These are phyloP conservation scores for Chalciporus sp. DNA, from an alignment of 1,284 basidiomycete species.

Conservation along the genomic window DNA sequence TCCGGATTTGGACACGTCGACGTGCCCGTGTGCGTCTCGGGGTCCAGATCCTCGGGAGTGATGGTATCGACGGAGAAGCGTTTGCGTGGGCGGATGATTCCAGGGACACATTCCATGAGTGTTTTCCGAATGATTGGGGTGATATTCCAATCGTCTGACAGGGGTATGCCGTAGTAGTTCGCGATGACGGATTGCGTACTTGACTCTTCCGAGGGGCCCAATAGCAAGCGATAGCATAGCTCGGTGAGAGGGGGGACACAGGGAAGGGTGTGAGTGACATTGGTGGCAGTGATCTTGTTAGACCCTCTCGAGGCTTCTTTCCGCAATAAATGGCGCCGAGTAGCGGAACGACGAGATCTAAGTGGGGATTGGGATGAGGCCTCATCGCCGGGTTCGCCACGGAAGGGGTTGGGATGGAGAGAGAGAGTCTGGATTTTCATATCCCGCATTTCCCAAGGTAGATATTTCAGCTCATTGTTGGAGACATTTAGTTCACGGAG, in stretches of 20 bases:
- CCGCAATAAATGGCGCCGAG: conserved; percentile 20
- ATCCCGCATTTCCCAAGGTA: conserved; percentile 65
- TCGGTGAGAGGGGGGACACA: conserved; percentile 52
- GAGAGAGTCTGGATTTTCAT: conserved; percentile 52
- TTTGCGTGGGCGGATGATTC: conserved; percentile 25
- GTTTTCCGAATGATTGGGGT: conserved; percentile 28
- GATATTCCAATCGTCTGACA: conserved; percentile 36
- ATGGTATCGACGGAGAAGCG: conserved; percentile 12
- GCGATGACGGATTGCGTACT: conserved; percentile 34
- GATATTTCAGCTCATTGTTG: conserved; percentile 57
- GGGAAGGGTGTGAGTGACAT: conserved; percentile 23
- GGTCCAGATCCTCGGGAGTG: conserved; percentile 1
- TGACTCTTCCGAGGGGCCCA: conserved; percentile 33
- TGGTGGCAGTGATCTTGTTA: conserved; percentile 31
- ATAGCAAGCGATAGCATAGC: conserved; percentile 49
- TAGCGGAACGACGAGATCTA: conserved; percentile 21
- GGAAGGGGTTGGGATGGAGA: conserved; percentile 61
- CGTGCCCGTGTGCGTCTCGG: conserved; percentile 1
- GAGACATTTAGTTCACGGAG: conserved; percentile 65
- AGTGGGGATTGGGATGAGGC: conserved; percentile 6
- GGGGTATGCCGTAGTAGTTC: conserved; percentile 37
- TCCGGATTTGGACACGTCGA: conserved; percentile 56
- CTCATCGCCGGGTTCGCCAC: conserved; percentile 34
- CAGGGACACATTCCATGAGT: conserved; percentile 42
- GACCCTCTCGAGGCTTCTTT: conserved; percentile 17